Base-by-base conservation (phyloP, 805 yeast genomes). In the Starmerella bombicola region DNA sequence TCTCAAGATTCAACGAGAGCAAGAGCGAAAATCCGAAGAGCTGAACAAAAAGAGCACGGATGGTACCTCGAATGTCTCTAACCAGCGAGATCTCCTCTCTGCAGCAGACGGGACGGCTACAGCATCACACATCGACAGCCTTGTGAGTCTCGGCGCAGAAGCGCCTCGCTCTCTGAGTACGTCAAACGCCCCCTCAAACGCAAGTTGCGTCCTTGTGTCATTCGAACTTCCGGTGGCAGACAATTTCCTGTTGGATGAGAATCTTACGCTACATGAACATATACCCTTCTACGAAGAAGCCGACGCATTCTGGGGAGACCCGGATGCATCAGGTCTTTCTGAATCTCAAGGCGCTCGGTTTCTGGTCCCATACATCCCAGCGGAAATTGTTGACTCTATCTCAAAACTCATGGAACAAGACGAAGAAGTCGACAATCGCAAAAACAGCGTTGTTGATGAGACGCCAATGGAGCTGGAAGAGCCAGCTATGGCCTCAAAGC, bases 251-350 rank as follows among this genome's bases (percentile, higher is more conserved):
- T 45, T 62, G 22, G 66, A 65, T 36, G 58, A 60, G 8, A 49
- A 59, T 6, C 44, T 52, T 12, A 51, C 50, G 12, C 52, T 65
- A 20, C 73, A 75, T 2, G 69, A 81, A 23, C 70, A 73, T 1
- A 60, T 84, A 22, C 96, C 96, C 1, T 75, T 78, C n/a, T 53
- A 74, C 8, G 63, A 73, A 2, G 95, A 88, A 58, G 61, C 84
- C 57, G 68, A 83, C 20, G 74, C 71, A 41, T 69, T 70, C 32
- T 88, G 83, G 66, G 93, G 95, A 2, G 73, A 82, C 1, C 30
- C 30, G 85, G 86, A 7, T 54, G 76, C 15, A 78, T 81, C 3
- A 81, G 83, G 45, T 15, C 15, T 37, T 2, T 59, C 72, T 1
- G 68, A 73, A 39, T 65, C 30, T 12, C 23, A 37, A 13, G 43